These are phyloP conservation scores for Penicillium decumbens DNA, from an alignment of 2,329 filamentous ascomycete genomes.

Conservation along the genomic window DNA sequence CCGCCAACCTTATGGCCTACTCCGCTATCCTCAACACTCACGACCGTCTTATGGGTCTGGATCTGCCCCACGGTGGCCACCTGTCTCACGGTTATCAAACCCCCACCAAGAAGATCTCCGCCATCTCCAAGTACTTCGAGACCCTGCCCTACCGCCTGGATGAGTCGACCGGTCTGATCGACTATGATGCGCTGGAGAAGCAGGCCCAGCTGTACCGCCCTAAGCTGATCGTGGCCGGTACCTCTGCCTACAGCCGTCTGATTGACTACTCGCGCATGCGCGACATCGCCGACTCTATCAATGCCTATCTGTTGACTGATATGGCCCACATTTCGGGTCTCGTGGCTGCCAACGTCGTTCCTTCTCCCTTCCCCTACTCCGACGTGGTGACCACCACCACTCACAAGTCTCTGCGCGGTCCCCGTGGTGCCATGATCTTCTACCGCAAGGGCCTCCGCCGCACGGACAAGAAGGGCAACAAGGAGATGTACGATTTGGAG, in stretches of 20 bases:
- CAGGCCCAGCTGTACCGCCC: constrained; percentile 88
- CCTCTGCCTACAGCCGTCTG: constrained; percentile 94
- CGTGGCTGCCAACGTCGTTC: constrained; percentile 86
- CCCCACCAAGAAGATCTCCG: constrained; percentile 91
- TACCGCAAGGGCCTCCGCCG: constrained; percentile 95
- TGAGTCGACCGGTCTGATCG: constrained; percentile 79
- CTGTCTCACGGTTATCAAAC: constrained; percentile 97
- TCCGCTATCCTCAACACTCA: constrained; percentile 93
- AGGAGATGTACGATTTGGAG: constrained; percentile 88
- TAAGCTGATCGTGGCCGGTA: constrained; percentile 93
- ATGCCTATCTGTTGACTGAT: constrained; percentile 91
- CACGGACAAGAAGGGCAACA: constrained; percentile 86
- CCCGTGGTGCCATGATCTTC: constrained; percentile 99
- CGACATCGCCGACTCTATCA: constrained; percentile 87
- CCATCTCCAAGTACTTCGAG: constrained; percentile 98
- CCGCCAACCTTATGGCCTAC: constrained; percentile 77
- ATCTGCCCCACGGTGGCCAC: constrained; percentile 90
- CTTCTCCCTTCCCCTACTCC: constrained; percentile 84
- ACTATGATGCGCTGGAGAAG: constrained; percentile 90
- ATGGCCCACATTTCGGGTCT: constrained; percentile 99
- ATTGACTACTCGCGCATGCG: constrained; percentile 97
- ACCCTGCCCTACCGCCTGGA: constrained; percentile 90
- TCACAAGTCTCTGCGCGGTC: constrained; percentile 97
- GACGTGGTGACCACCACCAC: constrained; percentile 98
- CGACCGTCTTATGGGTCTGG: constrained; percentile 93